Percentiles rank a stretch among this genome's conserved stretches.
phyloP scores from a whole-genome alignment of 176 grass and related monocot species.

The Coix lacrymajobi region DNA sequence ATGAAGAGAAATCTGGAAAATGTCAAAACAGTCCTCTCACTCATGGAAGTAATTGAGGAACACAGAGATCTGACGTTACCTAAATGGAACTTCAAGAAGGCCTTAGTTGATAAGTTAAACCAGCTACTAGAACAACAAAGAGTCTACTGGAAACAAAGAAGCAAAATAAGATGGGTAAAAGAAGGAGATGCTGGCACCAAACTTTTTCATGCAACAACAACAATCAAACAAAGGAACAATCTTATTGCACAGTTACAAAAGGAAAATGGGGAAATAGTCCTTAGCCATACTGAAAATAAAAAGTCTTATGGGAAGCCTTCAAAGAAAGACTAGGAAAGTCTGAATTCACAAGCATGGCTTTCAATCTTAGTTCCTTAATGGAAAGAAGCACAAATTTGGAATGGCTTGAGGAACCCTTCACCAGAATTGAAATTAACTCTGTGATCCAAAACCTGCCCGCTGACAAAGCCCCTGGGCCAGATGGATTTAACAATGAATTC shows the following conservation, averaged over 20 bases:
- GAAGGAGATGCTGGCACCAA: background rate
- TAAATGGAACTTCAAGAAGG: background rate
- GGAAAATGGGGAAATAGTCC: rapidly evolving
- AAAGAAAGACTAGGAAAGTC: background rate
- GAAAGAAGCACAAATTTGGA: rapidly evolving
- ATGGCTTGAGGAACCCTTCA: rapidly evolving
- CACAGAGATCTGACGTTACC: rapidly evolving
- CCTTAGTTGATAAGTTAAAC: rapidly evolving
- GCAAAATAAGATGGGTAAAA: background rate
- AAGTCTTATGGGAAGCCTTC: background rate
- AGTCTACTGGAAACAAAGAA: background rate
- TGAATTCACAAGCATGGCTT: rapidly evolving
- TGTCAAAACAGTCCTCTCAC: rapidly evolving
- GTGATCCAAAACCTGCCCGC: rapidly evolving
- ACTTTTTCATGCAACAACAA: background rate
- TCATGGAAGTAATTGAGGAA: background rate
- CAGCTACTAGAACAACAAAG: too few relatives aligned
- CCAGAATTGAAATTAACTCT: rapidly evolving
- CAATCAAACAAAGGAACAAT: background rate
- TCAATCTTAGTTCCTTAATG: rapidly evolving
- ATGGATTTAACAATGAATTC: background rate
- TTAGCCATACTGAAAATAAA: background rate
- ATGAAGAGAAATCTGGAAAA: rapidly evolving
- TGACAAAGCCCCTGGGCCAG: background rate
- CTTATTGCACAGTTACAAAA: rapidly evolving